Base-by-base conservation (phyloP, 495 filamentous ascomycete genomes). In the Penicillium malachiteum region DNA sequence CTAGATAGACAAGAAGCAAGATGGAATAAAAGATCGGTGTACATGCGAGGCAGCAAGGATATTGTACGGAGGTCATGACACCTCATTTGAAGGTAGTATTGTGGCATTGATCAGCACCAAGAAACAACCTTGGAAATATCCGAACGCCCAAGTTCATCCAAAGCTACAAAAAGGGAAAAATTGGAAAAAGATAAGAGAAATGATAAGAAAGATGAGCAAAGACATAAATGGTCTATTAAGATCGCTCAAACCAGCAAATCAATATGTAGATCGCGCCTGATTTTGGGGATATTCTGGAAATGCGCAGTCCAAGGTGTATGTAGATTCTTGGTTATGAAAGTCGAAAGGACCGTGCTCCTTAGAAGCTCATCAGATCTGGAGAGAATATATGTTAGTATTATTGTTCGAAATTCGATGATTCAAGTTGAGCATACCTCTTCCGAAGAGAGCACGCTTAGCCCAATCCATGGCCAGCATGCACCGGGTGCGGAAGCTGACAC, bases 381-480 rank as follows among this genome's bases (percentile, higher is more conserved):
- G 38, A 50, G 1, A 38, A 0, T 56, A 62, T 60, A 32, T 12
- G 18, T 45, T 32, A 43, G 39, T 42, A 26, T 26, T 26, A 26
- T 4, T 16, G 8, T 41, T 9, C 3, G 8, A n/a, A 31, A 9
- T 37, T 37, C 1, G 5, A 31, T 35, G 12, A 66, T 50, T 33
- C 44, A 48, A 14, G 48, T 33, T 10, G 21, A 56, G 76, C 87
- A 80, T 73, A 96, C 93, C 94, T 86, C 95, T 83, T 62, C 95
- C 95, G 75, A 99, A 99, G 14, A 99, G 68, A 12, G 90, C 87
- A 70, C 95, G 81, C 84, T 97, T 99, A 9, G 80, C 85, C 95
- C 95, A 99, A 74, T 99, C 95, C 95, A 99, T 97, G 0, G 91
- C 92, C 77, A 99, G 74, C 70, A 99, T 71, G 59, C 91, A 79